Evolutionary conservation across 768 basidiomycete species (phyloP), one percentile per base, ranked within the genome.

Genomic region (Suillus ampliporus): DNA sequence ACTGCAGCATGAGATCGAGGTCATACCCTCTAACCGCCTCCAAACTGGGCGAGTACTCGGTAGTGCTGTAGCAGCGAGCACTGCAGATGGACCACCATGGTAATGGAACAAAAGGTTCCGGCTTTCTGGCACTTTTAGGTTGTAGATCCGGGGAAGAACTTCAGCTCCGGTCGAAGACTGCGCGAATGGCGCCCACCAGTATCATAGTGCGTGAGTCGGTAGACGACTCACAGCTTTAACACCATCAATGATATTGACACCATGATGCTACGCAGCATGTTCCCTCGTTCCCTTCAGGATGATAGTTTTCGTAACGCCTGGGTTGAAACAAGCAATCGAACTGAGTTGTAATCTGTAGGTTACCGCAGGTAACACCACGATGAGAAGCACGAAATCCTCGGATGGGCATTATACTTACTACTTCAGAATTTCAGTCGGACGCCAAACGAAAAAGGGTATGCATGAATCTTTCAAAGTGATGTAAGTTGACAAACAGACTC

Each of bases 21-120:
- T 84, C 67, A 23, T 47, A 85, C 84, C 84, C 84, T 74, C 85
- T 70, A 44, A 75, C 75, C n/a, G 85, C 84, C 65, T 83, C 82
- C 4, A 82, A 71, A n/a, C 84, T 84, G 8, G 85, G 84, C 11
- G 86, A 75, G 63, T 85, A 85, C 66, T 86, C 84, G 6, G 60
- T 86, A n/a, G n/a, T n/a, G n/a, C n/a, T n/a, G n/a, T n/a, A 85
- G 85, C 85, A 17, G 82, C 83, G 64, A 77, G 85, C 17, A 85
- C 85, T 1, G 84, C 84, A 8, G 83, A 84, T 0, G 85, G 84
- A 3, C 84, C 76, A 8, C 86, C 85, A 64, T 86, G 85, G 65
- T 85, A 87, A 68, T 85, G 74, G 79, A 86, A 86, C 17, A 86
- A 68, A 51, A 85, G 61, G 63, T 87, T 84, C 82, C 85, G 85